phyloP scores from a whole-genome alignment of 805 yeast genomes.

The Spathaspora arborariae region DNA sequence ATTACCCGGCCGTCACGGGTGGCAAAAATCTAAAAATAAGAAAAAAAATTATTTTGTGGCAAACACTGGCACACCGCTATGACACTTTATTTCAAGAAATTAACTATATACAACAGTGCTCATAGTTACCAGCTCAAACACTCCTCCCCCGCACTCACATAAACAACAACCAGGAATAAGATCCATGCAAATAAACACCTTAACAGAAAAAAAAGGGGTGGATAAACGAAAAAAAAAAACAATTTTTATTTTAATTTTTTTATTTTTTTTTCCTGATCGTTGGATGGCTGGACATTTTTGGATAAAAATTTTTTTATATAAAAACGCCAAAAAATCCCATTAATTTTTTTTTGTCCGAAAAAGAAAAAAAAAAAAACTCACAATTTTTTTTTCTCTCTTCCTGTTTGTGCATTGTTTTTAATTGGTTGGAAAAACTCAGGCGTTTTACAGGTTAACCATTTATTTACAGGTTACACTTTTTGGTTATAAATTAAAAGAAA shows the following conservation, averaged over 20 bases:
- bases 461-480: background rate
- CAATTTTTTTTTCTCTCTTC: background rate
- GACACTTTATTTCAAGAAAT: no score
- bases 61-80: no score
- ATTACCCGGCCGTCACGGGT: background rate
- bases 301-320: background rate
- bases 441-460: conserved; percentile 1
- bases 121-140: no score
- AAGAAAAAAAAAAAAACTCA: background rate
- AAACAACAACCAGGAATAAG: no score
- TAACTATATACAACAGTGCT: no score
- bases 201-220: background rate
- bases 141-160: no score
- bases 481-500: conserved; percentile 4
- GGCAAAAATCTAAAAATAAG: background rate
- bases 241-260: background rate
- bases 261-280: background rate
- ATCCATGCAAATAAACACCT: no score
- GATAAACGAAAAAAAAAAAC: background rate
- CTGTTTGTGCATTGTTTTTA: background rate
- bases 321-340: background rate
- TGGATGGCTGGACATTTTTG: background rate
- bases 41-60: background rate
- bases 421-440: background rate
- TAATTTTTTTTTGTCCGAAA: background rate